Conservation (phyloP, 2,329 filamentous ascomycete genomes). For the Trichoderma polysporum region DNA sequence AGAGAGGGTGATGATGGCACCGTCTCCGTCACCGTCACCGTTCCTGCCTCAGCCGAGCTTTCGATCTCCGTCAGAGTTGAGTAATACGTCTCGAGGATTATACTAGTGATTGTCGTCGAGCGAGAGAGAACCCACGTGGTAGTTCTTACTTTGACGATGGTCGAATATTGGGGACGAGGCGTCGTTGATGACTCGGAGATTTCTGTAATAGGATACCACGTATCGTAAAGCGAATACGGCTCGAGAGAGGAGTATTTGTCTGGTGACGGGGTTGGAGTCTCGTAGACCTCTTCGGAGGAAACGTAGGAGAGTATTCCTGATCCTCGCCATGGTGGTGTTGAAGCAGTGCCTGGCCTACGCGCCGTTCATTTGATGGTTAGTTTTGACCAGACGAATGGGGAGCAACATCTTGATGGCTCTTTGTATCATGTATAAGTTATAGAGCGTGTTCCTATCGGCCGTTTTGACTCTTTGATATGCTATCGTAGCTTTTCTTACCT, state of each 20-base stretch:
- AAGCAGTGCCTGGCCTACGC: background rate
- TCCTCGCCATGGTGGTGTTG: background rate
- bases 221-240: background rate
- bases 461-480: background rate
- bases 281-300: background rate
- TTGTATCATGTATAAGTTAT: background rate
- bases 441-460: background rate
- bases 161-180: slow-evolving; percentile 6
- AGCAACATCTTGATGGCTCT: background rate
- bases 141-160: background rate
- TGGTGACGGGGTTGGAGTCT: background rate
- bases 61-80: background rate
- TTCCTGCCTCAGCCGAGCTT: background rate
- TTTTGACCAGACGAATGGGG: background rate
- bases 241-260: background rate
- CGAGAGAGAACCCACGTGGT: slow-evolving; percentile 8
- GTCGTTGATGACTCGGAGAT: background rate
- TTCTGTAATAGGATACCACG: background rate
- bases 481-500: background rate
- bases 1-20: background rate
- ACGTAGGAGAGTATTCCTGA: background rate
- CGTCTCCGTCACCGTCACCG: background rate
- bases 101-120: slow-evolving; percentile 16
- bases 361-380: background rate
- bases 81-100: slow-evolving; percentile 9